Conservation (phyloP, 305 asterid genomes). For the Solanum chacoense region DNA sequence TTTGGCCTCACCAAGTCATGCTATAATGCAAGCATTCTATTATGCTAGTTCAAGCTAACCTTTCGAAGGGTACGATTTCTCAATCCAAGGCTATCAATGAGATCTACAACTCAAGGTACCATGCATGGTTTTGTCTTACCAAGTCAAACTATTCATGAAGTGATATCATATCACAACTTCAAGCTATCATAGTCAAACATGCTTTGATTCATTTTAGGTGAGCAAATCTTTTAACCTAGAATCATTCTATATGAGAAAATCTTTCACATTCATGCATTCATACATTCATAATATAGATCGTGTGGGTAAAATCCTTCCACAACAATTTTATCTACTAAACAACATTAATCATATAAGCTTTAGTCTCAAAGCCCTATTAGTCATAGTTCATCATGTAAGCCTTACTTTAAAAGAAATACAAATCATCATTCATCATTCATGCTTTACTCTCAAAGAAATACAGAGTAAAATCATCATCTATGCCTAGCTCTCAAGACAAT, state of each 20-base stretch:
- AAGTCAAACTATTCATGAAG: neutral
- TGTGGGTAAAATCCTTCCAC: neutral
- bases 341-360: neutral
- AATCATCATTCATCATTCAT: neutral
- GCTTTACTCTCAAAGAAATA: neutral
- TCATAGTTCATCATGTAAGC: neutral
- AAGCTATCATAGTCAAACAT: neutral
- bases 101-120: neutral
- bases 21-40: neutral
- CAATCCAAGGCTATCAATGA: neutral
- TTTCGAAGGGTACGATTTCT: neutral
- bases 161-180: neutral
- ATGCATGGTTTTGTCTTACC: neutral
- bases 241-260: too few relatives aligned
- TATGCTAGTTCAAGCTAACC: neutral
- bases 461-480: neutral
- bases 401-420: neutral
- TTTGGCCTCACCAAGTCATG: neutral
- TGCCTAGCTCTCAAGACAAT: neutral
- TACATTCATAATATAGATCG: neutral
- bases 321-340: neutral
- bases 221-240: neutral
- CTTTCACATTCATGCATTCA: neutral
- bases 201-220: neutral
- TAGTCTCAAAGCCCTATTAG: neutral